phyloP scores from a whole-genome alignment of 495 filamentous ascomycete species.

The Oleoguttula mirabilis region DNA sequence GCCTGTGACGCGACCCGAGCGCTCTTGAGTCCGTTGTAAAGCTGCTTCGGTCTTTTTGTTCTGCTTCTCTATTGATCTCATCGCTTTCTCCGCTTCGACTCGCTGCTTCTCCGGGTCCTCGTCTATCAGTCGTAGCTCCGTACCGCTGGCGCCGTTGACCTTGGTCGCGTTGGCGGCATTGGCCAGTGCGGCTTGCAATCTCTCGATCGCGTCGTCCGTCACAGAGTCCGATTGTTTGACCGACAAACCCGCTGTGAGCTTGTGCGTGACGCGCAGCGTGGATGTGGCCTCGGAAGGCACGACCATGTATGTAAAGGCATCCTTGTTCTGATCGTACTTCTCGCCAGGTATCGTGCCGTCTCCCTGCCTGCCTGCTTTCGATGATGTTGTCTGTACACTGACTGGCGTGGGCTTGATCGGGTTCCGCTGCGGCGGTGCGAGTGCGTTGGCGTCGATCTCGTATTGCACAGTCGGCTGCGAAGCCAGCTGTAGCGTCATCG shows the following conservation, averaged over 20 bases:
- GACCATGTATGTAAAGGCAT: constrained; percentile 73
- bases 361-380: constrained; percentile 16
- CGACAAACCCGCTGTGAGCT: constrained; percentile 64
- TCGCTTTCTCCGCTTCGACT: constrained; percentile 50
- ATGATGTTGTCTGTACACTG: constrained; percentile 3
- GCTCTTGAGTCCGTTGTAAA: constrained; percentile 48
- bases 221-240: constrained; percentile 57
- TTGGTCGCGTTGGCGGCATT: constrained; percentile 45
- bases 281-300: constrained; percentile 58
- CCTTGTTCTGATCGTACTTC: constrained; percentile 52
- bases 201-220: constrained; percentile 65
- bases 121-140: constrained; percentile 40
- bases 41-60: constrained; percentile 22
- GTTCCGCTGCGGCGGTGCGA: constrained; percentile 50
- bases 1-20: constrained; percentile 40
- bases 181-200: constrained; percentile 57
- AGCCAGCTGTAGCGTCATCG: constrained; percentile 65
- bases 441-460: constrained; percentile 59
- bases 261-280: constrained; percentile 63
- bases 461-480: constrained; percentile 65
- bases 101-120: constrained; percentile 74
- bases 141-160: constrained; percentile 43
- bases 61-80: constrained; percentile 24
- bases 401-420: constrained; percentile 40
- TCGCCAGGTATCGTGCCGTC: constrained; percentile 2